Evolutionary conservation across 306 rosid species (phyloP).

Genomic region (Prunus padus): DNA sequence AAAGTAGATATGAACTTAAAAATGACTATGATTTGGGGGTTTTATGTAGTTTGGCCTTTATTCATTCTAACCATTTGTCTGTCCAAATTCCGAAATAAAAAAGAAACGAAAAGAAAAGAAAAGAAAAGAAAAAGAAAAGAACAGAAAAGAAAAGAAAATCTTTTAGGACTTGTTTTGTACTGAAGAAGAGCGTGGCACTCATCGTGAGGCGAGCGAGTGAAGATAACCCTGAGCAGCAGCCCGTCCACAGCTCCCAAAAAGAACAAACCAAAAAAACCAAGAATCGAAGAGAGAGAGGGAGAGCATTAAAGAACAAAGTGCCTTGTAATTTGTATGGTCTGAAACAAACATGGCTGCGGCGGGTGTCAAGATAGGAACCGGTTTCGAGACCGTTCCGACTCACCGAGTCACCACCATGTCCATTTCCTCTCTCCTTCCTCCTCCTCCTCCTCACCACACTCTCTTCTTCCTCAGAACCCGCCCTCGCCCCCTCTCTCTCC

Average conservation of each 20-base stretch:
- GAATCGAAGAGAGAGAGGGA: not conserved
- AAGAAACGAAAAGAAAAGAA: no score
- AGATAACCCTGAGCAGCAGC: constrained; percentile 4
- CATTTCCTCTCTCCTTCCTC: constrained; percentile 18
- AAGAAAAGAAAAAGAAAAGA: no score
- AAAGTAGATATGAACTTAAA: no score
- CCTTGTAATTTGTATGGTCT: constrained; percentile 63
- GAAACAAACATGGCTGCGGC: constrained; percentile 41
- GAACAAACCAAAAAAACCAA: not conserved
- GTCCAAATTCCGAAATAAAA: no score
- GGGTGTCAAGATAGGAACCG: constrained; percentile 57
- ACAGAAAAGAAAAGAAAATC: no score
- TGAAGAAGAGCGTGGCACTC: not conserved
- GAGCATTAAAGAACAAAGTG: not conserved
- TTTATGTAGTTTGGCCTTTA: no score
- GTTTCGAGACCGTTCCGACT: constrained; percentile 44
- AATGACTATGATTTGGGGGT: no score
- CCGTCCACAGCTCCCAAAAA: constrained; percentile 15
- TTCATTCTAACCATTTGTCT: no score
- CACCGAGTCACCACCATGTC: constrained; percentile 50
- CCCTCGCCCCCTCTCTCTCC: constrained; percentile 30
- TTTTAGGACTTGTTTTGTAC: not conserved
- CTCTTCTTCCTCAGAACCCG: constrained; percentile 41
- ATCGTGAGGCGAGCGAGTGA: not conserved
- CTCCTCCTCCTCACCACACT: constrained; percentile 35